Conservation (phyloP, 805 yeast genomes). For the Suhomyces vadensis region DNA sequence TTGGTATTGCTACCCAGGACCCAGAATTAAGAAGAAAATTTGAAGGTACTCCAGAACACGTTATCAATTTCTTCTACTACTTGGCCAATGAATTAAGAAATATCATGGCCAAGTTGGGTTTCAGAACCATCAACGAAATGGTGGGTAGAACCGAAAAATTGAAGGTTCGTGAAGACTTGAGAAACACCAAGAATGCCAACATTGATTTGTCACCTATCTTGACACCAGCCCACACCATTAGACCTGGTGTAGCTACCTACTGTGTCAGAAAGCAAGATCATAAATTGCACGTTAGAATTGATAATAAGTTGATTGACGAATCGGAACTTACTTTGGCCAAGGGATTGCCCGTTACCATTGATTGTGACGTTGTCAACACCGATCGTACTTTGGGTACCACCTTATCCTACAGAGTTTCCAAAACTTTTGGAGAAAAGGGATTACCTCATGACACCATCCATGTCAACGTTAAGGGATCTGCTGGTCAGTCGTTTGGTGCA, state of each 20-base stretch:
- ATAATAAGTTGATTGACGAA: slow-evolving; percentile 94
- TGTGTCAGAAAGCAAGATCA: slow-evolving; percentile 94
- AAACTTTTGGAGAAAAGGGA: slow-evolving; percentile 89
- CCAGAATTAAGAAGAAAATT: slow-evolving; percentile 90
- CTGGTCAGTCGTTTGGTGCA: slow-evolving; percentile 99
- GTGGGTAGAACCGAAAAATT: slow-evolving; percentile 95
- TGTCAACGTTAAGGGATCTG: slow-evolving; percentile 87
- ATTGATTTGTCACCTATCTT: slow-evolving; percentile 89
- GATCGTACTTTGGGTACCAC: slow-evolving; percentile 97
- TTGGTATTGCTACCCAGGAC: slow-evolving; percentile 98
- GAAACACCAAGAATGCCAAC: slow-evolving; percentile 87
- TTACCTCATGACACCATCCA: slow-evolving; percentile 96
- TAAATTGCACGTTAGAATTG: slow-evolving; percentile 86
- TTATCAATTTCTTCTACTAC: slow-evolving; percentile 95
- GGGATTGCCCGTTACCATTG: slow-evolving; percentile 95
- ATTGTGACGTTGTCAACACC: slow-evolving; percentile 90
- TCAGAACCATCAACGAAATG: slow-evolving; percentile 96
- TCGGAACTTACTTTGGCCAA: slow-evolving; percentile 92
- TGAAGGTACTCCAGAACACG: slow-evolving; percentile 97
- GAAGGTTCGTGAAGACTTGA: slow-evolving; percentile 77
- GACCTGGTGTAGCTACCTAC: slow-evolving; percentile 96
- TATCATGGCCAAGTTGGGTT: slow-evolving; percentile 93
- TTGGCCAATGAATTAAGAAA: slow-evolving; percentile 87
- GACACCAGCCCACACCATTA: slow-evolving; percentile 93
- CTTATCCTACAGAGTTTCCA: slow-evolving; percentile 88